Evolutionary conservation across 768 basidiomycete genomes (phyloP).

Genomic region (Mycena latifolia): DNA sequence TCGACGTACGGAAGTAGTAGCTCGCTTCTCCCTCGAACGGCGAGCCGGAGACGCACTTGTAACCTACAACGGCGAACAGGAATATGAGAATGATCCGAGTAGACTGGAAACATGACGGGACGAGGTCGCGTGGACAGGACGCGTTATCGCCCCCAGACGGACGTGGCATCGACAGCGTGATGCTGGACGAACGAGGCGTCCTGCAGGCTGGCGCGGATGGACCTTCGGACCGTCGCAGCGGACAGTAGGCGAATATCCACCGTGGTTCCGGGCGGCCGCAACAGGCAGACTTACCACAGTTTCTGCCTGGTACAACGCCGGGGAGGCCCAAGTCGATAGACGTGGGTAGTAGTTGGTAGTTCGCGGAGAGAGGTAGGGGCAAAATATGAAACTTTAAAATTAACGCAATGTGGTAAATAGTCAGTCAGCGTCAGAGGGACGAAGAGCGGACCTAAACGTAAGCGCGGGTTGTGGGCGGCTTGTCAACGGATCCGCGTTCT

Average conservation of each 20-base stretch:
- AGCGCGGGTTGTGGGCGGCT: constrained; percentile 7
- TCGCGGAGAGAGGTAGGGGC: constrained; percentile 11
- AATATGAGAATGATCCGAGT: constrained; percentile 38
- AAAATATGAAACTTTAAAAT: constrained; percentile 33
- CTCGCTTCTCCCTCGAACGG: constrained; percentile 12
- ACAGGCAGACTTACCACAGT: constrained; percentile 23
- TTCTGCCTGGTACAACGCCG: too few species aligned
- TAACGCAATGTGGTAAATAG: constrained; percentile 32
- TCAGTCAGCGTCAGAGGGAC: constrained; percentile 17
- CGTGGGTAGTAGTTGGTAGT: constrained; percentile 1
- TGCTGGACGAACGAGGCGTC: constrained; percentile 31
- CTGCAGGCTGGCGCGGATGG: constrained; percentile 28
- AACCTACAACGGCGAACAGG: constrained; percentile 31
- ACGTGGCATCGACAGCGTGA: constrained; percentile 31
- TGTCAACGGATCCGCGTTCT: constrained; percentile 27
- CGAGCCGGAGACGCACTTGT: constrained; percentile 13
- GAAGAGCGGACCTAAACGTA: constrained; percentile 34
- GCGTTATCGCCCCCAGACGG: constrained; percentile 34
- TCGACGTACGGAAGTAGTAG: constrained; percentile 14
- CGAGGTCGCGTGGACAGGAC: constrained; percentile 36
- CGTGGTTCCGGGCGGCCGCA: constrained; percentile 9
- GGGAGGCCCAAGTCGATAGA: not conserved
- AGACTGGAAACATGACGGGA: constrained; percentile 38
- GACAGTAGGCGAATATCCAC: not conserved
- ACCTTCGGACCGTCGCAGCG: constrained; percentile 31